Evolutionary conservation across 2,329 filamentous ascomycete genomes (phyloP), one percentile per base, ranked within the genome.

Genomic region (Claviceps maximensis): DNA sequence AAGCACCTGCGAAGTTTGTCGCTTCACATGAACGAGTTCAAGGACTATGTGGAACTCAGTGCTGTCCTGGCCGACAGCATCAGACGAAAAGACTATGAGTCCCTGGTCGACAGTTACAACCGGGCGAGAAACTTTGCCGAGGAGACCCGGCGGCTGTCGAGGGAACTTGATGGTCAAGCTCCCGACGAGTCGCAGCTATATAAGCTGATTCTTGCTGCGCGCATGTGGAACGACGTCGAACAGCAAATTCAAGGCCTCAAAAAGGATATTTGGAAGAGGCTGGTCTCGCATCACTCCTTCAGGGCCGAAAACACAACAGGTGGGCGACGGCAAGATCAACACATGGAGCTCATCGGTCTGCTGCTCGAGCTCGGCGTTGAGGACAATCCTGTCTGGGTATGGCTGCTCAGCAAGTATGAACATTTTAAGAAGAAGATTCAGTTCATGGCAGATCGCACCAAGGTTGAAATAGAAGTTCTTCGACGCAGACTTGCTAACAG

Each of bases 381-480:
- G 10, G 89, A 97, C 55, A 98, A 95, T 61, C 93, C 93, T 1
- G 95, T 98, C 57, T 95, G 88, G 87, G 79, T 94, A 12, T 98
- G 93, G 90, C 80, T 98, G 27, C 74, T 91, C 53, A 95, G 89
- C 62, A 83, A 88, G 47, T 94, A 90, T 63, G 88, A 95, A 58
- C 84, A 90, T 62, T 75, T 98, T 53, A 96, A 93, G 68, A 83
- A 83, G 58, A 94, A 87, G 65, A 91, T 97, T 51, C 80, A 82
- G 44, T 75, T 79, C 0, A 86, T 84, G 15, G 88, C 89, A 51
- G 89, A 97, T 58, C 82, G 89, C n/a, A 84, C 86, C 51, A 87
- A 86, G 65, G 82, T 95, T 19, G 91, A 98, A 67, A 89, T 97
- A 58, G 93, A 98, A 67, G 86, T 97, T 25, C 72, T 95, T 48